These are phyloP conservation scores for Discostella stelligera DNA, from an alignment of 352 stramenopile species.

Conservation along the genomic window DNA sequence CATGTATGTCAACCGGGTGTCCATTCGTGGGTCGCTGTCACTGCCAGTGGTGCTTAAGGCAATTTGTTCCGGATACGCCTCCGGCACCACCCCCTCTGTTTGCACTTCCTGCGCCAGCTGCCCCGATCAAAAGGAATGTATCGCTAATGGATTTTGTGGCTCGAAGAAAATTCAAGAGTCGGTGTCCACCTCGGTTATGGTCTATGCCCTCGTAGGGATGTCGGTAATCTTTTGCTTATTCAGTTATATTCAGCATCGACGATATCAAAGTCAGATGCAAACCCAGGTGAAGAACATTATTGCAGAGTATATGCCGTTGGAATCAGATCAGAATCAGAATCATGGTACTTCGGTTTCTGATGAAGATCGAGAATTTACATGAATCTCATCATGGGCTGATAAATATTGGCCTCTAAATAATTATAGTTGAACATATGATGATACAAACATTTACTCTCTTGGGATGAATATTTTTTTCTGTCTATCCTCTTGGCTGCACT, in stretches of 20 bases:
- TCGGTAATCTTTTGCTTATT: slow-evolving; percentile 24
- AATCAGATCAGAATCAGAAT: slow-evolving; percentile 52
- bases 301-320: slow-evolving; percentile 95
- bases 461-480: no score
- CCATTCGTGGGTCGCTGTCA: slow-evolving; percentile 89
- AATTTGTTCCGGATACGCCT: slow-evolving; percentile 82
- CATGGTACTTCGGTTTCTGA: slow-evolving; percentile 4
- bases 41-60: slow-evolving; percentile 78
- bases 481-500: neutral
- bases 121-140: slow-evolving; percentile 42
- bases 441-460: slow-evolving; percentile 1
- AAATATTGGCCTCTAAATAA: slow-evolving; percentile 1
- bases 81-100: slow-evolving; percentile 70
- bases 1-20: slow-evolving; percentile 92
- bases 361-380: slow-evolving; percentile 9
- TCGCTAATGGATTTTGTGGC: slow-evolving; percentile 42
- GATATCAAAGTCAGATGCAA: slow-evolving; percentile 91
- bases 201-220: slow-evolving; percentile 81
- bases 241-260: slow-evolving; percentile 85
- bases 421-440: no score
- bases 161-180: slow-evolving; percentile 29
- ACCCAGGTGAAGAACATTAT: slow-evolving; percentile 93
- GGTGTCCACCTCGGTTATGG: slow-evolving; percentile 62
- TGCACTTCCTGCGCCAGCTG: slow-evolving; percentile 57
- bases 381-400: neutral